Percentiles rank a stretch among this genome's conserved stretches.
Evolutionary conservation across 805 yeast species (phyloP).

Genomic region (Candida orba): DNA sequence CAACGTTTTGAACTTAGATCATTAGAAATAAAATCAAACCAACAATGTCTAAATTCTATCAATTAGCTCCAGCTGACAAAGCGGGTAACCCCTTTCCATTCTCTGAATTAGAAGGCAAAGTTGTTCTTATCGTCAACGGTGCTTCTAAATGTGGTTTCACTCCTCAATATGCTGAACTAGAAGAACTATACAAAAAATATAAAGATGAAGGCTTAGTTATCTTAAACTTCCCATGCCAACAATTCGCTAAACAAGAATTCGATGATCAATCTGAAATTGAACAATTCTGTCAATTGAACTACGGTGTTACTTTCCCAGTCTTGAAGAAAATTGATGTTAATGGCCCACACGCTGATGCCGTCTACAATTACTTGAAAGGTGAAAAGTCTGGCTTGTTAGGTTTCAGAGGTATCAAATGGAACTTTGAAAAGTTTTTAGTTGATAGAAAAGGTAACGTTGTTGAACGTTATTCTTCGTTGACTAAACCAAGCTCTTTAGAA

Average conservation of each 20-base stretch:
- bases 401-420: conserved; percentile 71
- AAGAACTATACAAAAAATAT: conserved; percentile 61
- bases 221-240: conserved; percentile 87
- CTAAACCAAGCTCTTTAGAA: conserved; percentile 58
- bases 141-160: conserved; percentile 86
- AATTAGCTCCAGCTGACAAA: conserved; percentile 55
- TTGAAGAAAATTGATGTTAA: conserved; percentile 85
- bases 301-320: conserved; percentile 88
- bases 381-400: conserved; percentile 55
- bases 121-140: conserved; percentile 76
- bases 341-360: conserved; percentile 74
- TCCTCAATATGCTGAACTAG: conserved; percentile 71
- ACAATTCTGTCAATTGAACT: conserved; percentile 69
- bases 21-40: background rate
- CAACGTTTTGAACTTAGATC: too few species aligned
- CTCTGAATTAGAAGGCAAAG: conserved; percentile 62
- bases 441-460: conserved; percentile 56
- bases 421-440: conserved; percentile 68
- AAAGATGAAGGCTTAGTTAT: conserved; percentile 58
- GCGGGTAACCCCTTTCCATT: conserved; percentile 55
- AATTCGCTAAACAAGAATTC: conserved; percentile 79
- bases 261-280: conserved; percentile 64
- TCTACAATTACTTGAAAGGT: conserved; percentile 69
- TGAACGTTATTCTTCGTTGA: conserved; percentile 56
- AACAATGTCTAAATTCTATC: conserved; percentile 56